A percentile compares a stretch with the other conserved stretches of the same genome.
Evolutionary conservation across 106 monocot species (phyloP).

Genomic region (Apostasia ramifera): DNA sequence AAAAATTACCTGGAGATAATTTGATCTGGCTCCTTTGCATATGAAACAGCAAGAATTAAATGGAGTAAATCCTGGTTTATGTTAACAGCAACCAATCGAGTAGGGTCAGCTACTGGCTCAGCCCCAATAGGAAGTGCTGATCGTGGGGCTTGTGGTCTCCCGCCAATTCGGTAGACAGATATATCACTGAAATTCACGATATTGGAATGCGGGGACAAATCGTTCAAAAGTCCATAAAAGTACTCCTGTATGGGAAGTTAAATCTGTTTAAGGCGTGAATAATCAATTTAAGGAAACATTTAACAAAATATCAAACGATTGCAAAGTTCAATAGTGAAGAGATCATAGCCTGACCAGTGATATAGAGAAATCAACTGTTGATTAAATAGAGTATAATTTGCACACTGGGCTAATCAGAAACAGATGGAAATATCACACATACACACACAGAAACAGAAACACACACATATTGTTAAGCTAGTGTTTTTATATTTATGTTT

Average conservation of each 20-base stretch:
- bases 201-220: constrained; percentile 81
- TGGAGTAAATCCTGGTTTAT: constrained; percentile 84
- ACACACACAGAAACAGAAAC: no score
- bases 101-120: constrained; percentile 91
- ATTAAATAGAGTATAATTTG: no score
- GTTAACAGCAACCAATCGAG: constrained; percentile 62
- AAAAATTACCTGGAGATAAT: constrained; percentile 71
- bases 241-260: constrained; percentile 53
- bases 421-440: no score
- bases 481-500: no score
- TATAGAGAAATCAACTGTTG: no score
- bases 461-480: no score
- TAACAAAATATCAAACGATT: no score
- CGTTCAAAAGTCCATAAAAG: constrained; percentile 76
- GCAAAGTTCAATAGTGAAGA: no score
- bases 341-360: no score
- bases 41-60: constrained; percentile 87
- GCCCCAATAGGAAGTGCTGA: constrained; percentile 95
- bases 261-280: neutral
- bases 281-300: neutral
- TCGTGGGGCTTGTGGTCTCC: constrained; percentile 86
- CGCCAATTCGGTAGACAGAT: constrained; percentile 79
- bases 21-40: constrained; percentile 90
- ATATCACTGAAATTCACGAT: constrained; percentile 77
- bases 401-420: no score